Evolutionary conservation across 441 rosid species (phyloP), one percentile per base, ranked within the genome.

Genomic region (Croton laevigatus): DNA sequence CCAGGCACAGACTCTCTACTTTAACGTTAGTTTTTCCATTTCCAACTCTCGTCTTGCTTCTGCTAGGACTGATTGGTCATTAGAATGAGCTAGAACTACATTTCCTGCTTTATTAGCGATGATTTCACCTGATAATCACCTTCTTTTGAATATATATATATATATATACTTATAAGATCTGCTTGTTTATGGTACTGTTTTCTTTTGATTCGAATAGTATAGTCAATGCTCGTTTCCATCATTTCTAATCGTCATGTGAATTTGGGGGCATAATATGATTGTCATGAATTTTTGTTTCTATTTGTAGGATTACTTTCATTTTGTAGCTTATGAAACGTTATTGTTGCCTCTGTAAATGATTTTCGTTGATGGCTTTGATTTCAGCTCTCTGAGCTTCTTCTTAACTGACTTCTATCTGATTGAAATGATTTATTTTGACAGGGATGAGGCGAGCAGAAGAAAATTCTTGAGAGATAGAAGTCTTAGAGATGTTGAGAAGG

Each of bases 401-500:
- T 27, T 64, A 23, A 17, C 57, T 64, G 42, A 16, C 48, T 46
- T 16, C 32, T 22, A 54, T 22, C 23, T 54, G 10, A 0, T 54
- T 54, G 27, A 32, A 54, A 17, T 52, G 57, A 10, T 8, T 52
- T 53, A 20, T 57, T 57, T 5, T 23, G 19, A 10, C 76, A 88
- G 91, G 54, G 97, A 87, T 6, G 93, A 89, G 19, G 54, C 82
- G 11, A 78, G 40, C 75, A 86, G 83, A 77, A 85, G 84, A 64
- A 82, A 82, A 75, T 81, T 68, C 34, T 81, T 77, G 49, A 87
- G 89, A 69, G 81, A 74, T 46, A 85, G 75, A 74, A 85, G 79
- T 72, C 65, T 80, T 66, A 88, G 75, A 79, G 88, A 86, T 84
- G 91, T 87, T 38, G 96, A 90, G 66, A 90, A 80, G 82, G 91